Evolutionary conservation across 2,329 filamentous ascomycete species (phyloP).

Genomic region (Cladosporium austrohemisphaericum): DNA sequence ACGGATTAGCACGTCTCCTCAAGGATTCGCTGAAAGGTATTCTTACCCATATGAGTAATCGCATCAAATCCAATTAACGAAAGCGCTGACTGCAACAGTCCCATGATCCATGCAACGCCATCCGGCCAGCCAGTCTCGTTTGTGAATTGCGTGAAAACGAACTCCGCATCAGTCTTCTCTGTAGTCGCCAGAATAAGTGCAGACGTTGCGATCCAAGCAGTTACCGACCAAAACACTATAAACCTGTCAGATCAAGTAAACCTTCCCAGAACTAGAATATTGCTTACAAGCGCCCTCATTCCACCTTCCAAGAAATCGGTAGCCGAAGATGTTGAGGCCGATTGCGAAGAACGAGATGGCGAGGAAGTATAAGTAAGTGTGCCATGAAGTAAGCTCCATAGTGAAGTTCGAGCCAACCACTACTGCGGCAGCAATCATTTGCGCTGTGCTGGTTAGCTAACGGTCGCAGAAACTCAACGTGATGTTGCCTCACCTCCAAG

Average conservation of each 20-base stretch:
- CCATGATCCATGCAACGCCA: slow-evolving; percentile 57
- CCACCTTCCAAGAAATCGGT: not conserved
- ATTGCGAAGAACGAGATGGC: slow-evolving; percentile 57
- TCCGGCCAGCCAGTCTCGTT: slow-evolving; percentile 68
- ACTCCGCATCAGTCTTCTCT: slow-evolving; percentile 60
- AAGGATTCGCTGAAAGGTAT: too few species aligned
- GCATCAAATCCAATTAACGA: too few species aligned
- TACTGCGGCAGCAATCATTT: slow-evolving; percentile 4
- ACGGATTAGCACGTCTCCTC: too few species aligned
- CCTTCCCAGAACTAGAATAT: too few species aligned
- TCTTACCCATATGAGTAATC: too few species aligned
- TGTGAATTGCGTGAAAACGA: slow-evolving; percentile 62
- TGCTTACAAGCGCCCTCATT: slow-evolving; percentile 7
- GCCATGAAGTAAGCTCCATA: slow-evolving; percentile 44
- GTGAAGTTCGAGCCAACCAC: slow-evolving; percentile 6
- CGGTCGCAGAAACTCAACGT: too few species aligned
- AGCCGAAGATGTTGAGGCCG: slow-evolving; percentile 58
- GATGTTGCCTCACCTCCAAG: slow-evolving; percentile 62
- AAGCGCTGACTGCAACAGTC: slow-evolving; percentile 53
- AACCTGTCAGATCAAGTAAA: not conserved
- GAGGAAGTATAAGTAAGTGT: slow-evolving; percentile 66
- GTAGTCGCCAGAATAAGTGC: slow-evolving; percentile 60
- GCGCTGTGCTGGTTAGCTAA: too few species aligned
- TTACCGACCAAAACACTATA: slow-evolving; percentile 5
- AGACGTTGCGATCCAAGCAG: slow-evolving; percentile 2